Percentiles rank a stretch among this genome's conserved stretches.
Evolutionary conservation across 441 rosid genomes (phyloP).

Genomic region (Mallotus japonicus): DNA sequence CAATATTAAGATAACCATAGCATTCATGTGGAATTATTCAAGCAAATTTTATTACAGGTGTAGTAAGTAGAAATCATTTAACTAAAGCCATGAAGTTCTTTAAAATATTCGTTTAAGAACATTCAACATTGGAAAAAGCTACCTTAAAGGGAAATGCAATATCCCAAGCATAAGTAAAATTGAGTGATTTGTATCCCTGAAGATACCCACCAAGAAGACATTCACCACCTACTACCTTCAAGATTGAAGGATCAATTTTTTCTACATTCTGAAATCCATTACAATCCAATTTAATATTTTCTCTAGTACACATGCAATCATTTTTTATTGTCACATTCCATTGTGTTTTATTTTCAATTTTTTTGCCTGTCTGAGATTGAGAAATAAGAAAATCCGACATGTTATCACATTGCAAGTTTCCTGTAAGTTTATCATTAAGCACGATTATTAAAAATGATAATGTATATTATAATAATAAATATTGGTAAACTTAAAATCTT

Average conservation of each 20-base stretch:
- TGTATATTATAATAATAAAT: too few species aligned
- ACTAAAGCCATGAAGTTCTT: too few species aligned
- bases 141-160: not conserved
- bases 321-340: not conserved
- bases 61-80: too few species aligned
- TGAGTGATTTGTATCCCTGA: not conserved
- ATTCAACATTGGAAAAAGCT: not conserved
- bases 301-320: not conserved
- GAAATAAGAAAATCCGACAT: not conserved
- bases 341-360: not conserved
- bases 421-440: not conserved
- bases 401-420: not conserved
- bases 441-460: too few species aligned
- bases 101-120: not conserved
- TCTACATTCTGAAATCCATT: not conserved
- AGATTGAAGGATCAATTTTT: not conserved
- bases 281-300: not conserved
- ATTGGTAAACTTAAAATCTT: too few species aligned
- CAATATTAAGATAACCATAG: too few species aligned
- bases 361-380: not conserved
- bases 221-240: not conserved
- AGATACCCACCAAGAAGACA: not conserved
- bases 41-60: too few species aligned
- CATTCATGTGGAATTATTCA: too few species aligned
- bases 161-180: slow-evolving; percentile 5